Base-by-base conservation (phyloP, 805 yeast species). In the Cyberlindnera euphorbiiphila region DNA sequence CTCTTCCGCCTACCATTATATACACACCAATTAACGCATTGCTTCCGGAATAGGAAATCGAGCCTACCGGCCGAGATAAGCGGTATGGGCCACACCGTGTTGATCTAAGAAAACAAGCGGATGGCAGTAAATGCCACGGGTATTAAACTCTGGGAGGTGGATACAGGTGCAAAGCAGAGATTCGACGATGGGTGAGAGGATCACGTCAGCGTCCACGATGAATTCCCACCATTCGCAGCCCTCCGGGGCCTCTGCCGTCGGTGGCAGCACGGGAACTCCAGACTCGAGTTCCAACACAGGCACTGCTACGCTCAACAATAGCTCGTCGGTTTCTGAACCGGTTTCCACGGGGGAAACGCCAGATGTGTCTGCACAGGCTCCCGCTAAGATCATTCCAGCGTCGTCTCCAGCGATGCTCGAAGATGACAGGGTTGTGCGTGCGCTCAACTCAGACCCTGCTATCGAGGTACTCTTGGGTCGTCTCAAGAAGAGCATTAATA, bases 401-500 rank as follows among this genome's bases (percentile, higher is more conserved):
- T 45, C 62, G 3, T 60, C 63, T 1, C 55, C 58, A 6, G 62
- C 60, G 7, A 38, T 74, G n/a, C 54, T 76, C 23, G 69, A 69
- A 6, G 75, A 71, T 35, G 75, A 75, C 22, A 69, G 69, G 37
- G 71, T 84, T 23, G 54, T 64, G 29, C 57, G 63, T 21, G 69
- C 83, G 14, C 60, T 84, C 51, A 71, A 71, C 43, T 73, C 85
- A n/a, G 95, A 86, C 57, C 71, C 78, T 6, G 85, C 94, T 3
- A 72, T 87, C 36, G 93, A 84, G 43, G 70, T 86, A 0, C 66
- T 91, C 14, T 66, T 89, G 34, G 63, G 70, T 2, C 70, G 95
- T 28, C 68, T 89, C 40, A 91, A 91, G 61, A 91, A 82, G 59
- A 77, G 88, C 41, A 69, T 89, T 29, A 70, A 71, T 43, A 80